A percentile compares a stretch with the other conserved stretches of the same genome.
Conservation (phyloP, 352 stramenopile genomes). For the Pythium dissotocum region DNA sequence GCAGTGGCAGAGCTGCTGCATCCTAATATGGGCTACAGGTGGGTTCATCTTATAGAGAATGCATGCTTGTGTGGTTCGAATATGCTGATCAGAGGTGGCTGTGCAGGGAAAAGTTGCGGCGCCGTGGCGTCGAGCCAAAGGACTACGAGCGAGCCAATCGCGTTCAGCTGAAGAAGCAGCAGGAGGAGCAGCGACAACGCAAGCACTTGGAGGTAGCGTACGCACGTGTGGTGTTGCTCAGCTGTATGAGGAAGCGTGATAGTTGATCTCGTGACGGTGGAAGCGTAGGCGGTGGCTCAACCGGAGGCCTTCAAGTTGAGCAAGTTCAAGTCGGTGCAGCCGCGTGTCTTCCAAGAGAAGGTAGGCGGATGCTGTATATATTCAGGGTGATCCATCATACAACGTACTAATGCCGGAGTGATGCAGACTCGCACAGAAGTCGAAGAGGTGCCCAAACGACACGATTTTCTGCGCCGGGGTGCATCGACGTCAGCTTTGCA, state of each 20-base stretch:
- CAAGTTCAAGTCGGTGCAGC: constrained; percentile 58
- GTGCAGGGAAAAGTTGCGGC: constrained; percentile 56
- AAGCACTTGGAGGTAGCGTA: constrained; percentile 26
- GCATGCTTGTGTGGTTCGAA: background rate
- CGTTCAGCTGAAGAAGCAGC: constrained; percentile 55
- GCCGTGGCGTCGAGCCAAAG: constrained; percentile 51
- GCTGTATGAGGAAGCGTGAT: too few species aligned
- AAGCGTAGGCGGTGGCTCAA: constrained; percentile 33
- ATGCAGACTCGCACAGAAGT: background rate
- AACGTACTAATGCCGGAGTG: background rate
- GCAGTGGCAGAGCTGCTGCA: constrained; percentile 64
- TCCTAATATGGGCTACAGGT: constrained; percentile 63
- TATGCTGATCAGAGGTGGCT: background rate
- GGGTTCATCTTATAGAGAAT: background rate
- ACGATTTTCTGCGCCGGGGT: constrained; percentile 25
- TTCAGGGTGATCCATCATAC: background rate
- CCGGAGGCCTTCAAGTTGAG: constrained; percentile 65
- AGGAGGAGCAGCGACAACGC: constrained; percentile 58
- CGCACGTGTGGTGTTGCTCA: too few species aligned
- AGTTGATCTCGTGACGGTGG: background rate
- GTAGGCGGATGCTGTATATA: constrained; percentile 7
- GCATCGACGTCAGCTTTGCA: constrained; percentile 13
- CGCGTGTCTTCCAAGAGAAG: constrained; percentile 49
- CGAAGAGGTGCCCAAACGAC: constrained; percentile 15
- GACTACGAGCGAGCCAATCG: constrained; percentile 73